phyloP scores from a whole-genome alignment of 768 basidiomycete genomes.

The Suillus decipiens region DNA sequence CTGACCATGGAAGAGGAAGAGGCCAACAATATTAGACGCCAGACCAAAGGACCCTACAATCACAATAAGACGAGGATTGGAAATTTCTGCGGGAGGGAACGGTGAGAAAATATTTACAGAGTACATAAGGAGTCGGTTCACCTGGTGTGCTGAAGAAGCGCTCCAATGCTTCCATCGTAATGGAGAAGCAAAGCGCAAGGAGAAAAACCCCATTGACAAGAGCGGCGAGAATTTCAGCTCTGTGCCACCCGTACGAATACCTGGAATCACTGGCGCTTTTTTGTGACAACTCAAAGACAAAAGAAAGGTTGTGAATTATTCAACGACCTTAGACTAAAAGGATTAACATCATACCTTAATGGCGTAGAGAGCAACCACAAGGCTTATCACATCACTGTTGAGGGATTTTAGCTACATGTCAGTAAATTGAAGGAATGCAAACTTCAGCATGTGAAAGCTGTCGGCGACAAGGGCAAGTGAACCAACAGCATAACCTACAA shows the following conservation, averaged over 20 bases:
- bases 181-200: constrained; percentile 94
- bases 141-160: constrained; percentile 87
- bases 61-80: constrained; percentile 85
- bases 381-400: constrained; percentile 91
- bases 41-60: constrained; percentile 89
- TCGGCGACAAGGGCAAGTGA: constrained; percentile 95
- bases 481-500: constrained; percentile 88
- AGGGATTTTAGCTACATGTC: constrained; percentile 16
- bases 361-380: constrained; percentile 93
- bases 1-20: constrained; percentile 94
- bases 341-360: constrained; percentile 57
- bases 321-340: neutral
- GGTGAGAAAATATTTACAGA: neutral
- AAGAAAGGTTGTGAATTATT: neutral
- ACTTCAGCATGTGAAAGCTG: constrained; percentile 99
- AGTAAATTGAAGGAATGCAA: constrained; percentile 26
- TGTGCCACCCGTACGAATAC: constrained; percentile 99
- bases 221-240: constrained; percentile 95
- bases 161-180: constrained; percentile 87
- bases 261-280: constrained; percentile 61
- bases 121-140: constrained; percentile 24
- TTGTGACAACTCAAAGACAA: constrained; percentile 57
- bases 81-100: constrained; percentile 61
- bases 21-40: constrained; percentile 87
- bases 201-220: constrained; percentile 97